Base-by-base conservation (phyloP, 805 yeast species). In the Metschnikowia cerradonensis region DNA sequence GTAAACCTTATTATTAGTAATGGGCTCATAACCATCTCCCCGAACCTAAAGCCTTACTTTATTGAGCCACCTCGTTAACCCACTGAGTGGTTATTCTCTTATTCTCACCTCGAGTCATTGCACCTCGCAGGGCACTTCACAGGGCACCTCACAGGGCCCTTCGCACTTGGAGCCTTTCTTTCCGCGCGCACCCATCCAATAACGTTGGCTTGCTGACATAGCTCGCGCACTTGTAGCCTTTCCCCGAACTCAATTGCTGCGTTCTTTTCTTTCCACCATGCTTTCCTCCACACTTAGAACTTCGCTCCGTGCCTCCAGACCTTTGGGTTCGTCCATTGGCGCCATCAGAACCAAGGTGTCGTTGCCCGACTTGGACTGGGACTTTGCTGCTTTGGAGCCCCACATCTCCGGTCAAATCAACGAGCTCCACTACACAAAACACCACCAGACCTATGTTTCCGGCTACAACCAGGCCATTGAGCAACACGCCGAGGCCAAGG, bases 371-470 rank as follows among this genome's bases (percentile, higher is more conserved):
- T 67, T 77, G 55, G 78, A 75, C 59, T 77, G 75, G 72, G 72
- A 68, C 53, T 77, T 67, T 50, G 70, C 67, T 55, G 80, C 79
- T 19, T 67, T 76, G 45, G 80, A 76, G 61, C 81, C 81, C 15
- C 68, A 68, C 59, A 76, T 77, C 53, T 67, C 75, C 11, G 73
- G 72, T 41, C 63, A 75, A 57, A 76, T 77, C 55, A 77, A 74
- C 59, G 78, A 74, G 58, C 54, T 77, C 34, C 81, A 77, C 62
- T 67, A 77, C 64, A 64, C 76, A 48, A 77, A 76, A 59, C 81
- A 77, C 60, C 81, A 77, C 61, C 80, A 75, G 59, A 71, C 79
- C 6, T 77, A 77, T 52, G 80, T 75, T 39, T 72, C 66, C 48
- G 78, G 78, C 35, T 72, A 71, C 63, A 77, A 77, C 59, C 64